Conservation (phyloP, 441 rosid genomes). For the Syzygium syzygioides region DNA sequence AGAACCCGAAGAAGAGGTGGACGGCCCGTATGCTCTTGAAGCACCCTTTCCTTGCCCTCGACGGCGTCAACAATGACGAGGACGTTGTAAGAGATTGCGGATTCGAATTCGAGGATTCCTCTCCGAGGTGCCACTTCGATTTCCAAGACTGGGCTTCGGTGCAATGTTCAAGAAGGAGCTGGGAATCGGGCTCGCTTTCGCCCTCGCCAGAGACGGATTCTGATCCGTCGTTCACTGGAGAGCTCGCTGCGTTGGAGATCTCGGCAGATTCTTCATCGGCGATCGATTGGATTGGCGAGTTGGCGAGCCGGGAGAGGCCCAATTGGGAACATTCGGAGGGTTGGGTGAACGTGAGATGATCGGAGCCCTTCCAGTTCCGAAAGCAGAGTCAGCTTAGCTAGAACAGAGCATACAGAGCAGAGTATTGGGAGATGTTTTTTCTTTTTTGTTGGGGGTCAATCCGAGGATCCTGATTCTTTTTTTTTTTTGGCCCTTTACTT, state of each 20-base stretch:
- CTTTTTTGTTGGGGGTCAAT: background rate
- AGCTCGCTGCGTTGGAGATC: conserved; percentile 16
- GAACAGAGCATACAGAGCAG: background rate
- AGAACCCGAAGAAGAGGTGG: conserved; percentile 66
- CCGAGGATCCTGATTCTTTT: background rate
- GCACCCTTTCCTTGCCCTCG: conserved; percentile 56
- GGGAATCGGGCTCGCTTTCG: background rate
- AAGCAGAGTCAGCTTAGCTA: background rate
- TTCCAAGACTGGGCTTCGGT: conserved; percentile 19
- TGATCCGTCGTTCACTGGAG: background rate
- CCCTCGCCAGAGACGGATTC: background rate
- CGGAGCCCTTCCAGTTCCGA: background rate
- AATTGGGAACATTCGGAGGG: conserved; percentile 42
- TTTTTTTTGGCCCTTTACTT: background rate
- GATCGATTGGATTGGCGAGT: conserved; percentile 28
- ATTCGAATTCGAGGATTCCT: conserved; percentile 32
- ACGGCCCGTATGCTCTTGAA: conserved; percentile 69
- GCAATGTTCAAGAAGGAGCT: background rate
- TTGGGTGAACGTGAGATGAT: conserved; percentile 56
- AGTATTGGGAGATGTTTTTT: background rate
- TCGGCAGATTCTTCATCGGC: conserved; percentile 7
- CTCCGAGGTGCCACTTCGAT: conserved; percentile 11
- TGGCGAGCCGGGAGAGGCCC: conserved; percentile 23
- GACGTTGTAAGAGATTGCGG: conserved; percentile 46
- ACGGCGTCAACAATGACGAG: conserved; percentile 32